phyloP scores from a whole-genome alignment of 2,329 filamentous ascomycete species.

The Colletotrichum neosansevieriae region DNA sequence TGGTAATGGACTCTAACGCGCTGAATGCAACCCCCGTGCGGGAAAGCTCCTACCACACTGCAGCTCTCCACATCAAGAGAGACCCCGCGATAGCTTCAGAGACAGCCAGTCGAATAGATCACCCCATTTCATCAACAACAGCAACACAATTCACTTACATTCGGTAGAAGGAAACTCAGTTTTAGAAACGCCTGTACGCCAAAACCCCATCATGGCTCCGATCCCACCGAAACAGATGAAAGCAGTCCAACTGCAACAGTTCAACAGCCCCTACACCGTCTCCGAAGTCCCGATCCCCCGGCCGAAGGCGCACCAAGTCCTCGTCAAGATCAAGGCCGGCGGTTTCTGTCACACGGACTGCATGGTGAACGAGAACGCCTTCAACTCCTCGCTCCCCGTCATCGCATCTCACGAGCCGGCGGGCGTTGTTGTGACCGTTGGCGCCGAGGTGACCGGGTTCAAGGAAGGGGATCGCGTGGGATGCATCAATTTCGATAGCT shows the following conservation, averaged over 20 bases:
- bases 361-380: constrained; percentile 37
- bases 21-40: too few species aligned
- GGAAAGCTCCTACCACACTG: too few species aligned
- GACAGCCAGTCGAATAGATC: too few species aligned
- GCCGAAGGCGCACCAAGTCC: constrained; percentile 35
- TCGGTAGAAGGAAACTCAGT: too few species aligned
- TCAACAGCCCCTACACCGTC: constrained; percentile 29
- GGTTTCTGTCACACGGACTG: constrained; percentile 40
- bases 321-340: constrained; percentile 36
- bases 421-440: constrained; percentile 19
- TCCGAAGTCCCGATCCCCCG: constrained; percentile 24
- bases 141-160: too few species aligned
- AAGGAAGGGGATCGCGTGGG: constrained; percentile 39
- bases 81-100: too few species aligned
- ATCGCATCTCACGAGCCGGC: constrained; percentile 37
- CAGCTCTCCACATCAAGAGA: too few species aligned
- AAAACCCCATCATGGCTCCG: neutral
- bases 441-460: constrained; percentile 5
- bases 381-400: constrained; percentile 23
- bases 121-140: too few species aligned
- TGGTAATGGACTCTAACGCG: too few species aligned
- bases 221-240: neutral
- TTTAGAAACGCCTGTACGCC: too few species aligned
- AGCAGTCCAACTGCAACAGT: neutral
- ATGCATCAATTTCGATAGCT: constrained; percentile 38